Conservation (phyloP, 2,329 filamentous ascomycete species). For the Trichoderma lentiforme region DNA sequence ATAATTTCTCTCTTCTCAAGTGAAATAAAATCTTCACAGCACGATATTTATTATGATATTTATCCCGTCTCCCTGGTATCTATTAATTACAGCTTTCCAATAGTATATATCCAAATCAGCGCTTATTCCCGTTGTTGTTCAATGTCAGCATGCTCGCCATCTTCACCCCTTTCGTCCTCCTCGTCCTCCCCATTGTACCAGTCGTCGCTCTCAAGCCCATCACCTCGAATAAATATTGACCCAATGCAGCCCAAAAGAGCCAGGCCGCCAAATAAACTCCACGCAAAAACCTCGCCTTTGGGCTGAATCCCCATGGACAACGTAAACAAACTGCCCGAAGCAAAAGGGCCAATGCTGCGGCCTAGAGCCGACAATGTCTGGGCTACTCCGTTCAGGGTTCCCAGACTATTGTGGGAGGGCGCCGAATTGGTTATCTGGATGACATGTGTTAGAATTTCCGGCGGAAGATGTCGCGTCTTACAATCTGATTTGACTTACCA, state of each 20-base stretch:
- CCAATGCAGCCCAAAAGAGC: conserved; percentile 76
- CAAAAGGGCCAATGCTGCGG: conserved; percentile 80
- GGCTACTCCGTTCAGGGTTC: conserved; percentile 87
- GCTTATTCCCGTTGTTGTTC: conserved; percentile 2
- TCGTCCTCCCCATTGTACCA: conserved; percentile 38
- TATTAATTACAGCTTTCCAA: background rate
- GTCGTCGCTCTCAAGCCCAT: conserved; percentile 58
- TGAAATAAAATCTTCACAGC: background rate
- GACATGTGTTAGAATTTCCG: background rate
- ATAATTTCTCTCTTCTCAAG: background rate
- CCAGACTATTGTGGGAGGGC: conserved; percentile 78
- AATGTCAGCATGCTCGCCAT: background rate
- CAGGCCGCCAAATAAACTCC: conserved; percentile 82
- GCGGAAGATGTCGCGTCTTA: background rate
- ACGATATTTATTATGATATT: background rate
- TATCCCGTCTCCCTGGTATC: background rate
- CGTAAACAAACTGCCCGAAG: conserved; percentile 84
- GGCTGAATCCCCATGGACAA: conserved; percentile 68
- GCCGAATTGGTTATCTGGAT: conserved; percentile 86
- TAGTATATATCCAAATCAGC: background rate
- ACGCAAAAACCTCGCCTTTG: conserved; percentile 81
- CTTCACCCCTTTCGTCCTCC: conserved; percentile 23
- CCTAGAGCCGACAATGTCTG: conserved; percentile 91
- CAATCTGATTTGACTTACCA: conserved; percentile 54
- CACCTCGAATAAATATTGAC: conserved; percentile 72